Base-by-base conservation (phyloP, 1,284 basidiomycete species). In the Pholiota adiposa region DNA sequence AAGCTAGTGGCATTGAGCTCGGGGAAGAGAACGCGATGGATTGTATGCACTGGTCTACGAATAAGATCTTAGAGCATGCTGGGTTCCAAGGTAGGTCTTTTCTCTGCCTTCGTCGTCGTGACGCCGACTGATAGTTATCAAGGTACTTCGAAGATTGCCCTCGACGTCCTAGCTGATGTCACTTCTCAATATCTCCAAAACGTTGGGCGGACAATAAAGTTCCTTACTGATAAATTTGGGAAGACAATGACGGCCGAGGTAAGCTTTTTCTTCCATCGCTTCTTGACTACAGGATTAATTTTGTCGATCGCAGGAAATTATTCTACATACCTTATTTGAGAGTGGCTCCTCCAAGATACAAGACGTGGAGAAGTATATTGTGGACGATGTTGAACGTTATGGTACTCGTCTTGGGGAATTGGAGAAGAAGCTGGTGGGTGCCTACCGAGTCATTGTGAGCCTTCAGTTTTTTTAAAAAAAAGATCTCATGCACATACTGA, bases 271-370 rank as follows among this genome's bases (percentile, higher is more conserved):
- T 61, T 44, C 21, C 12, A 0, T 27, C 18, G 50, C n/a, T n/a
- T 38, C 43, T 58, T 41, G 43, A 8, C n/a, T 50, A 59, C 11
- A 5, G 27, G 18, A 12, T 36, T 46, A 4, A 46, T 60, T 33
- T 56, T 38, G 14, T 29, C 2, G 16, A 19, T 60, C 55, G 31
- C 62, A 96, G 92, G 94, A 97, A 85, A 94, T 98, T 51, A 87
- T 97, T 33, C 80, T 96, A 3, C 94, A 97, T 72, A 91, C 92
- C 0, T 78, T 98, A 12, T 92, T 94, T 63, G 93, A 97, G 74
- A 93, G 91, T 61, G 94, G 94, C 1, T 87, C 87, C 9, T 84
- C 92, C 0, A 83, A 87, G 56, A 79, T 95, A 12, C 81, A 85
- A 57, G 88, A 92, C 62, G 82, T 98, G 0, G 93, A 97, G 68